These are phyloP conservation scores for Candida ascalaphidarum DNA, from an alignment of 805 yeast genomes.

Conservation along the genomic window DNA sequence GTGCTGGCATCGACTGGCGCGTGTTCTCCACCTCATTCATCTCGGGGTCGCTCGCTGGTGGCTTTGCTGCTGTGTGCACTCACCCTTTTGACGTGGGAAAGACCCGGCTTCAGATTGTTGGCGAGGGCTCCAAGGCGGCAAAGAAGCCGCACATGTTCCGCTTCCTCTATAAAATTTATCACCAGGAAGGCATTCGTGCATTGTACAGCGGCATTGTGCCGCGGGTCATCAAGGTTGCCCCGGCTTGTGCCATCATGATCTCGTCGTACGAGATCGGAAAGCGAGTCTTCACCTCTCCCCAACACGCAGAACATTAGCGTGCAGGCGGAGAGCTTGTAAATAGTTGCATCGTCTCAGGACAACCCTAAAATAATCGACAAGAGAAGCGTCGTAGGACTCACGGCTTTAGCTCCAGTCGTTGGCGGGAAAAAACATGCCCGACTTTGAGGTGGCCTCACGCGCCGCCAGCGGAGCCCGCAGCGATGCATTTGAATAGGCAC, in stretches of 20 bases:
- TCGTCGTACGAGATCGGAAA: slow-evolving; percentile 90
- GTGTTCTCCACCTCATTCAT: slow-evolving; percentile 59
- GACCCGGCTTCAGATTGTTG: slow-evolving; percentile 68
- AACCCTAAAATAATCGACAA: too few relatives aligned
- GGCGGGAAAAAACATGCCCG: too few relatives aligned
- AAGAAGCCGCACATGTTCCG: slow-evolving; percentile 52
- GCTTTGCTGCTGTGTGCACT: slow-evolving; percentile 77
- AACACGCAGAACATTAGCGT: too few relatives aligned
- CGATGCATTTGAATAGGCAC: too few relatives aligned
- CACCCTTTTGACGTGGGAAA: slow-evolving; percentile 98
- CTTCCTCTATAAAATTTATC: slow-evolving; percentile 54
- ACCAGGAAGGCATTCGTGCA: slow-evolving; percentile 71
- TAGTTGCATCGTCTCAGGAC: background rate
- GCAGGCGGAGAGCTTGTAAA: slow-evolving; percentile 2
- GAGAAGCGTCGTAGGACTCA: too few relatives aligned
- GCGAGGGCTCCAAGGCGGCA: slow-evolving; percentile 18
- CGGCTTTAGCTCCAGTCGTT: too few relatives aligned
- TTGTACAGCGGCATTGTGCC: slow-evolving; percentile 85
- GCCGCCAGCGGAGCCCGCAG: too few relatives aligned
- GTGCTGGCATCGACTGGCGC: slow-evolving; percentile 21
- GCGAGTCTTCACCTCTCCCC: slow-evolving; percentile 32
- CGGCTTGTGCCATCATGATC: slow-evolving; percentile 97
- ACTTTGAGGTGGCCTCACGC: too few relatives aligned
- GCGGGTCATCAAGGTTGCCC: slow-evolving; percentile 84
- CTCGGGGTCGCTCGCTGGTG: slow-evolving; percentile 79